Conservation (phyloP, 805 yeast species). For the Metschnikowia shivogae region DNA sequence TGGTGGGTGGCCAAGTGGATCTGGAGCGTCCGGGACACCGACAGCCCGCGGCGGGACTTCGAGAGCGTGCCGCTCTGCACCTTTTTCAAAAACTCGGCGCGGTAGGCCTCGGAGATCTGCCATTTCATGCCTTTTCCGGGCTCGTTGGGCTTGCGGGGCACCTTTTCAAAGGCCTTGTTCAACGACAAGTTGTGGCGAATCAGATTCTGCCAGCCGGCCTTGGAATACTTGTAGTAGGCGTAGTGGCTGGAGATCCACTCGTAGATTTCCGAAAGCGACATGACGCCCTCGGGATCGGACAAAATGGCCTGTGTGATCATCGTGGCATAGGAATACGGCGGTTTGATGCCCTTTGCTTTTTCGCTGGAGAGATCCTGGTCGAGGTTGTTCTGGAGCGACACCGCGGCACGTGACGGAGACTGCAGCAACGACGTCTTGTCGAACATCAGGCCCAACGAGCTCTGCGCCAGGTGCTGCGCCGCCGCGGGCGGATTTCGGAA, state of each 20-base stretch:
- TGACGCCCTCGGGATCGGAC: conserved; percentile 80
- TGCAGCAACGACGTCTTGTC: conserved; percentile 39
- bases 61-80: conserved; percentile 71
- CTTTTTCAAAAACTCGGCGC: conserved; percentile 78
- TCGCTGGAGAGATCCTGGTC: conserved; percentile 77
- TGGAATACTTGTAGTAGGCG: conserved; percentile 86
- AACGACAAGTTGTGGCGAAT: conserved; percentile 91
- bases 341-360: conserved; percentile 89
- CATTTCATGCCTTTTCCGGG: conserved; percentile 99
- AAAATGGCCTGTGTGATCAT: conserved; percentile 97
- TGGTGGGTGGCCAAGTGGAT: conserved; percentile 63
- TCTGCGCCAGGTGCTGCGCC: neutral
- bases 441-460: conserved; percentile 51
- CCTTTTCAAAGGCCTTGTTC: conserved; percentile 96
- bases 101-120: conserved; percentile 86
- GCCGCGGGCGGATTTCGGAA: neutral
- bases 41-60: conserved; percentile 73
- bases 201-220: conserved; percentile 98
- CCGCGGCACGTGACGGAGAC: conserved; percentile 38
- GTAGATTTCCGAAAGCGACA: conserved; percentile 88
- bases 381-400: conserved; percentile 41
- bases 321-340: conserved; percentile 95
- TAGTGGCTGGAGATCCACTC: conserved; percentile 84
- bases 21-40: conserved; percentile 76
- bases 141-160: conserved; percentile 90